Conservation (phyloP, 768 basidiomycete species). For the Hygrophoropsis aurantiaca region DNA sequence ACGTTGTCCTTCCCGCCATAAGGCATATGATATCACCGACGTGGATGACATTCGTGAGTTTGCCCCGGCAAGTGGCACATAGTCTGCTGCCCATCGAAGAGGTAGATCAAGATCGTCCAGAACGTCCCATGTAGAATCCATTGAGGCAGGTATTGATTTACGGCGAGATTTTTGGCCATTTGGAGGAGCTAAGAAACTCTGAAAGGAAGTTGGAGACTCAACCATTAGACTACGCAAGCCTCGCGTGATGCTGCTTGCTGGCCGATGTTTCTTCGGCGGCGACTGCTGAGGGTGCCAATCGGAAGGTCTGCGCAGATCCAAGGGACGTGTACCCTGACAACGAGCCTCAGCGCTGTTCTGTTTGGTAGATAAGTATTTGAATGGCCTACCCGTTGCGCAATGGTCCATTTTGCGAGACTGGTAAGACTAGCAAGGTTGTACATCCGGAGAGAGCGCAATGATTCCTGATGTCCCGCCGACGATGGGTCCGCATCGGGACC, state of each 20-base stretch:
- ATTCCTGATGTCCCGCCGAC: slow-evolving; percentile 47
- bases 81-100: slow-evolving; percentile 85
- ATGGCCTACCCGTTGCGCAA: slow-evolving; percentile 58
- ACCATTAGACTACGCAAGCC: slow-evolving; percentile 60
- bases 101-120: slow-evolving; percentile 65
- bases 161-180: slow-evolving; percentile 12
- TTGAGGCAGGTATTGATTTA: slow-evolving; percentile 30
- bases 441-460: slow-evolving; percentile 66
- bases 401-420: slow-evolving; percentile 73
- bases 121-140: slow-evolving; percentile 67
- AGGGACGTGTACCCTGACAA: slow-evolving; percentile 54
- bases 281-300: slow-evolving; percentile 53
- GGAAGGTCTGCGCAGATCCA: slow-evolving; percentile 55
- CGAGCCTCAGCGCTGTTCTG: slow-evolving; percentile 1
- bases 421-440: slow-evolving; percentile 77
- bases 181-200: slow-evolving; percentile 30
- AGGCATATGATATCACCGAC: slow-evolving; percentile 63
- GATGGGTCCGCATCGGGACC: slow-evolving; percentile 57
- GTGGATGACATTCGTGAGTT: slow-evolving; percentile 62
- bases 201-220: slow-evolving; percentile 35
- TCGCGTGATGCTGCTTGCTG: slow-evolving; percentile 58
- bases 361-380: slow-evolving; percentile 1
- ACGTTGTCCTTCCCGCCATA: slow-evolving; percentile 61
- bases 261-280: slow-evolving; percentile 45
- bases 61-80: slow-evolving; percentile 68